Evolutionary conservation across 139 green algal species (phyloP).

Genomic region (Chlorella sp.): DNA sequence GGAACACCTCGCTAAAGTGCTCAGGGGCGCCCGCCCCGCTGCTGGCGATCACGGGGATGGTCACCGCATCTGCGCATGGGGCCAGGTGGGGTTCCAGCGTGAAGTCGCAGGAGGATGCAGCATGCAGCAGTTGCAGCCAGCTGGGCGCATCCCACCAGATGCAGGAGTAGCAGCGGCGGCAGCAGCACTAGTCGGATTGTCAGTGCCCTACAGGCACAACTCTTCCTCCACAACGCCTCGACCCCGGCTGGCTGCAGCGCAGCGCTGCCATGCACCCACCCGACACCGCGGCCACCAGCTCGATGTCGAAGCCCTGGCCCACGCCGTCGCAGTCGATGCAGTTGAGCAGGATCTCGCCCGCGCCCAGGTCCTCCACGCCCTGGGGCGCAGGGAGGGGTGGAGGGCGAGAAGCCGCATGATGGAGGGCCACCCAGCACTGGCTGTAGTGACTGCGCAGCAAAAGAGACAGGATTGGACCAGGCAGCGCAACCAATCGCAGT

Average conservation of each 20-base stretch:
- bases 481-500: background rate
- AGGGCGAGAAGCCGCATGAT: background rate
- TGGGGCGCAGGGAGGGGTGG: background rate
- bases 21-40: slow-evolving; percentile 89
- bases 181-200: too few relatives aligned
- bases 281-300: slow-evolving; percentile 89
- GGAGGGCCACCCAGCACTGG: background rate
- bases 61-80: slow-evolving; percentile 75
- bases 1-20: slow-evolving; percentile 90
- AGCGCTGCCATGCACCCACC: too few relatives aligned
- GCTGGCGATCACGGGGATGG: slow-evolving; percentile 97
- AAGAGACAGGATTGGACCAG: background rate
- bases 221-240: too few relatives aligned
- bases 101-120: too few relatives aligned
- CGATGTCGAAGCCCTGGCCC: slow-evolving; percentile 91
- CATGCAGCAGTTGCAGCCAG: too few relatives aligned
- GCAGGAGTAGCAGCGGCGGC: too few relatives aligned
- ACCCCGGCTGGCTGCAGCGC: background rate
- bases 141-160: too few relatives aligned
- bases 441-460: background rate
- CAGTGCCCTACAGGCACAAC: too few relatives aligned
- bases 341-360: slow-evolving; percentile 99
- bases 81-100: too few relatives aligned
- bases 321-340: slow-evolving; percentile 97
- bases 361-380: slow-evolving; percentile 92